Conservation (phyloP, 140 eudicot species). For the Bidens hawaiensis region DNA sequence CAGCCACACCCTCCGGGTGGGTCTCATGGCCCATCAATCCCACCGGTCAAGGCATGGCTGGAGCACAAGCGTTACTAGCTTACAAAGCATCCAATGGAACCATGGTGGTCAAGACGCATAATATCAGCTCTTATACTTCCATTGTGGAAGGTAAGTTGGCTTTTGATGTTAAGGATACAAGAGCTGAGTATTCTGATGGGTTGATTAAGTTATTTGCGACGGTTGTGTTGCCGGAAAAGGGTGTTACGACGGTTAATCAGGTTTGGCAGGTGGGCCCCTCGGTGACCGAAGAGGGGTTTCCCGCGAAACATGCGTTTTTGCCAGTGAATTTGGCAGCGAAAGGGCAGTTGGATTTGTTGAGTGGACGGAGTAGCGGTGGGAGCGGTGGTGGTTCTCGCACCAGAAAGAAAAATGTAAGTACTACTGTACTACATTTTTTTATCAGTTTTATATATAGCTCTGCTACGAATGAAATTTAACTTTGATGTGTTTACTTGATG, state of each 20-base stretch:
- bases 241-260: slow-evolving; percentile 46
- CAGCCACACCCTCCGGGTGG: slow-evolving; percentile 64
- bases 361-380: slow-evolving; percentile 39
- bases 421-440: too few species aligned
- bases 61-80: slow-evolving; percentile 73
- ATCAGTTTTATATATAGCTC: too few species aligned
- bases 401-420: slow-evolving; percentile 71
- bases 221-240: slow-evolving; percentile 46
- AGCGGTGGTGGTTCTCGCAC: slow-evolving; percentile 20
- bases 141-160: slow-evolving; percentile 35
- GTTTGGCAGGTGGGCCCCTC: slow-evolving; percentile 85
- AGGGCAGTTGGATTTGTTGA: slow-evolving; percentile 64
- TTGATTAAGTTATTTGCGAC: slow-evolving; percentile 57
- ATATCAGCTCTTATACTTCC: slow-evolving; percentile 40
- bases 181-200: slow-evolving; percentile 52
- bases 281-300: slow-evolving; percentile 41
- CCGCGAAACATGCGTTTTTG: slow-evolving; percentile 61
- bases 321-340: slow-evolving; percentile 61
- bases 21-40: slow-evolving; percentile 91
- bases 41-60: slow-evolving; percentile 70
- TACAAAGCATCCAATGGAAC: slow-evolving; percentile 40
- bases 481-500: too few species aligned
- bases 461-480: too few species aligned
- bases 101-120: slow-evolving; percentile 56
- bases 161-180: slow-evolving; percentile 36